Evolutionary conservation across 208 protist genomes (phyloP).

Genomic region (Strigomonas culicis): DNA sequence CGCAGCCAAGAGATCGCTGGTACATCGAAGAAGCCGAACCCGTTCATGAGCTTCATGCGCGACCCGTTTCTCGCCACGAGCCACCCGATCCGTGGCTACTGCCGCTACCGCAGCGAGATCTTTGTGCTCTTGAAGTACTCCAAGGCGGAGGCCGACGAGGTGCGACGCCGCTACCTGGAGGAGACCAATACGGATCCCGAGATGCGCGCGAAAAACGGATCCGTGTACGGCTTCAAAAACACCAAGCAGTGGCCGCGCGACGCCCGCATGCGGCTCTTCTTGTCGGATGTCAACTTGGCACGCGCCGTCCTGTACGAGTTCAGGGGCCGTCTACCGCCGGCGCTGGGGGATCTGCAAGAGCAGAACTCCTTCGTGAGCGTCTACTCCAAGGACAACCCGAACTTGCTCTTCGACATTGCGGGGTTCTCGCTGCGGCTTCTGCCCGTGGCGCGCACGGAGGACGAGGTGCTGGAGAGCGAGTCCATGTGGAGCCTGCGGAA

Average conservation of each 20-base stretch:
- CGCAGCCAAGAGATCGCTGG: conserved; percentile 99
- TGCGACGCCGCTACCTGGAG: conserved; percentile 98
- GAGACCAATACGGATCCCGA: conserved; percentile 99
- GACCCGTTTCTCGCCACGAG: conserved; percentile 93
- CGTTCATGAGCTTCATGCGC: conserved; percentile 96
- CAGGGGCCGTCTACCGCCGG: conserved; percentile 97
- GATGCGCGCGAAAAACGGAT: conserved; percentile 94
- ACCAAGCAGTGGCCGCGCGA: conserved; percentile 99
- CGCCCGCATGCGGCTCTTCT: conserved; percentile 99
- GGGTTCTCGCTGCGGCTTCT: conserved; percentile 98
- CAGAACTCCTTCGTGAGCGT: conserved; percentile 99
- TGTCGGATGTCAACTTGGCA: conserved; percentile 99
- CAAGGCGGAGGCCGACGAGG: conserved; percentile 97
- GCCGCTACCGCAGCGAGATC: conserved; percentile 97
- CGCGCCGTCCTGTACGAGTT: conserved; percentile 99
- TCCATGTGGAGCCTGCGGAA: conserved; percentile 99
- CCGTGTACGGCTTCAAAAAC: conserved; percentile 99
- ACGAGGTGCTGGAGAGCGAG: conserved; percentile 94
- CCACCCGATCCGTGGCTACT: conserved; percentile 99
- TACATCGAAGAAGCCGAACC: conserved; percentile 96
- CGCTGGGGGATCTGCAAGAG: conserved; percentile 97
- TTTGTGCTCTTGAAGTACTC: conserved; percentile 98
- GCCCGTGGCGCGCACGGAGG: conserved; percentile 87
- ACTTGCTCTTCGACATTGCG: conserved; percentile 99
- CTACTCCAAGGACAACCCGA: conserved; percentile 99